These are phyloP conservation scores for Eucalyptus urophylla DNA, from an alignment of 345 rosid species.

Conservation along the genomic window DNA sequence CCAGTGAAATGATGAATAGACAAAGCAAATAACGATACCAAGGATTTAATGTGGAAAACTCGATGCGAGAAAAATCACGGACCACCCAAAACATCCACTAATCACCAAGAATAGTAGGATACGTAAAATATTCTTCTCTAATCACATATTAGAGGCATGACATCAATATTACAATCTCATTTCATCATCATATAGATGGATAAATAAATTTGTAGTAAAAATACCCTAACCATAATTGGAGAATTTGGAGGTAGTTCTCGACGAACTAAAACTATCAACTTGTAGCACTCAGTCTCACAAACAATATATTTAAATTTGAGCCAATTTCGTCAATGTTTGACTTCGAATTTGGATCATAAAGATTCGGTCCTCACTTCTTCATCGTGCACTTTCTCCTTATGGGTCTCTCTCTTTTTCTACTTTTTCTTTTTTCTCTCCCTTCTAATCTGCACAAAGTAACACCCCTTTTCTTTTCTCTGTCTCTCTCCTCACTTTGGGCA, in stretches of 20 bases:
- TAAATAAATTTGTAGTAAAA: fast-evolving
- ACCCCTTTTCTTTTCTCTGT: too few relatives aligned
- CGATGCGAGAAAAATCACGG: fast-evolving
- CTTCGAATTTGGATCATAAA: fast-evolving
- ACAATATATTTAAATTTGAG: fast-evolving
- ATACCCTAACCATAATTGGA: fast-evolving
- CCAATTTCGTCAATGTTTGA: fast-evolving
- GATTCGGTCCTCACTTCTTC: fast-evolving
- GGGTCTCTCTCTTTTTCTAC: too few relatives aligned
- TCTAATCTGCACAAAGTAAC: fast-evolving
- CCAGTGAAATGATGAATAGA: too few relatives aligned
- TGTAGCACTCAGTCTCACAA: fast-evolving
- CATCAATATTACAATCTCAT: too few relatives aligned
- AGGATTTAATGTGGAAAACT: fast-evolving
- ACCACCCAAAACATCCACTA: fast-evolving
- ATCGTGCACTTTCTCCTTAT: fast-evolving
- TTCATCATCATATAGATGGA: fast-evolving
- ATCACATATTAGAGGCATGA: fast-evolving
- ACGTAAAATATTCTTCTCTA: fast-evolving
- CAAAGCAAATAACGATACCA: fast-evolving
- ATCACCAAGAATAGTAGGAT: fast-evolving
- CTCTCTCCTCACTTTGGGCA: too few relatives aligned
- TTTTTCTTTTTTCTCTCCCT: too few relatives aligned
- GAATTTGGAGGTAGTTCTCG: fast-evolving
- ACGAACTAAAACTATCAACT: too few relatives aligned